Conservation (phyloP, 2,329 filamentous ascomycete species). For the Clonostachys solani region DNA sequence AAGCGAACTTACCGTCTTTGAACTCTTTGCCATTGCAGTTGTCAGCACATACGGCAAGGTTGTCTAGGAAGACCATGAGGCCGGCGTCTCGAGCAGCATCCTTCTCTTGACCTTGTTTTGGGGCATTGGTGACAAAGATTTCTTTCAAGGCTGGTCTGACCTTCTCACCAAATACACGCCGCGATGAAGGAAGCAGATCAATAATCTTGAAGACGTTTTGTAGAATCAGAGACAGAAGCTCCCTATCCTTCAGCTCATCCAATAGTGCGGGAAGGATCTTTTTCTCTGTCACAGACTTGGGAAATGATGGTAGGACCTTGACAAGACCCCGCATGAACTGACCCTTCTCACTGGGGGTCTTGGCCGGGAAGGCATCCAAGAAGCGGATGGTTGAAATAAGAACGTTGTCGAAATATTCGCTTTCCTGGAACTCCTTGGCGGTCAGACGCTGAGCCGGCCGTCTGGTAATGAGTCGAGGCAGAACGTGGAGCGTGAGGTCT, state of each 20-base stretch:
- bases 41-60: constrained; percentile 69
- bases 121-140: constrained; percentile 65
- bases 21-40: constrained; percentile 91
- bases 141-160: constrained; percentile 82
- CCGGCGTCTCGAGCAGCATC: constrained; percentile 84
- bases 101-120: constrained; percentile 60
- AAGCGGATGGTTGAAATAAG: constrained; percentile 95
- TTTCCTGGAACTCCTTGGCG: constrained; percentile 89
- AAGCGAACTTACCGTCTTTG: constrained; percentile 67
- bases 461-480: constrained; percentile 83
- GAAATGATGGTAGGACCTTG: constrained; percentile 86
- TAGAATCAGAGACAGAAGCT: constrained; percentile 78
- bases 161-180: constrained; percentile 76
- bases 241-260: constrained; percentile 90
- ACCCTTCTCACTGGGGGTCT: constrained; percentile 85
- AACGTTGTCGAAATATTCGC: constrained; percentile 95
- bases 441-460: constrained; percentile 83
- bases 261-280: constrained; percentile 86
- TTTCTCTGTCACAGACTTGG: constrained; percentile 88
- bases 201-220: constrained; percentile 93
- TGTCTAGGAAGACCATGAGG: constrained; percentile 85
- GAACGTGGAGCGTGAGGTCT: constrained; percentile 69
- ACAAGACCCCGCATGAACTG: constrained; percentile 87
- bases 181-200: constrained; percentile 70
- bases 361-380: constrained; percentile 83